phyloP scores from a whole-genome alignment of 2,329 filamentous ascomycete genomes.

The Orbilia ellipsospora region DNA sequence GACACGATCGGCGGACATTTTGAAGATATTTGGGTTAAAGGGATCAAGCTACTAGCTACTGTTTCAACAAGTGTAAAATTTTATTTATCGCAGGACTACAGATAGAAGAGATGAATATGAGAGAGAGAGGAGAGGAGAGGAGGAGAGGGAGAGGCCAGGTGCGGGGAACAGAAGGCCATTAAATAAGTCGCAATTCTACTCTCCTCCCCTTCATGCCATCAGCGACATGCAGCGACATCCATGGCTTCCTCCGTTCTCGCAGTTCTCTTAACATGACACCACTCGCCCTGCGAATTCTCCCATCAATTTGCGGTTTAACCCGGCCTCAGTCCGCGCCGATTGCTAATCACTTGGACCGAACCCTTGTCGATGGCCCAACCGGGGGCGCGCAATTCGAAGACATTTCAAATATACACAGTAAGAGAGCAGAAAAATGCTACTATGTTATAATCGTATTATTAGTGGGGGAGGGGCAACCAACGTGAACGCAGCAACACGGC shows the following conservation, averaged over 20 bases:
- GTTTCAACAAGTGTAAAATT: no score
- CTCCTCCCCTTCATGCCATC: neutral
- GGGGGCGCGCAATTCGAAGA: neutral
- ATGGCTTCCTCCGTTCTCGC: constrained; percentile 35
- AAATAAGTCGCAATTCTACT: constrained; percentile 9
- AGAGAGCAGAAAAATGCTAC: no score
- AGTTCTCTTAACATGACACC: constrained; percentile 35
- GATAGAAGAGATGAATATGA: neutral
- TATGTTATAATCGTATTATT: neutral
- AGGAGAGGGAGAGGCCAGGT: constrained; percentile 12
- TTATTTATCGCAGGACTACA: no score
- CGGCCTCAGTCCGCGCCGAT: constrained; percentile 14
- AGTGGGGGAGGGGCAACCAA: constrained; percentile 42
- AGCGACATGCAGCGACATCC: no score
- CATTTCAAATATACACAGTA: no score
- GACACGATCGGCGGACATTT: constrained; percentile 15
- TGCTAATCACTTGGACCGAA: constrained; percentile 29
- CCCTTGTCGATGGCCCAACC: neutral
- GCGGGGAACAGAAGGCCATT: neutral
- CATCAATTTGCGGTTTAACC: constrained; percentile 34
- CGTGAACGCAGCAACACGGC: constrained; percentile 3
- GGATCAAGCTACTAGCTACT: no score
- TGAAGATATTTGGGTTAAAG: neutral
- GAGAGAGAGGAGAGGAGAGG: constrained; percentile 53
- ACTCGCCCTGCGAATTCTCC: constrained; percentile 32